Percentiles rank a stretch among this genome's conserved stretches.
phyloP scores from a whole-genome alignment of 2,329 filamentous ascomycete species.

The Daldinia eschscholtzii region DNA sequence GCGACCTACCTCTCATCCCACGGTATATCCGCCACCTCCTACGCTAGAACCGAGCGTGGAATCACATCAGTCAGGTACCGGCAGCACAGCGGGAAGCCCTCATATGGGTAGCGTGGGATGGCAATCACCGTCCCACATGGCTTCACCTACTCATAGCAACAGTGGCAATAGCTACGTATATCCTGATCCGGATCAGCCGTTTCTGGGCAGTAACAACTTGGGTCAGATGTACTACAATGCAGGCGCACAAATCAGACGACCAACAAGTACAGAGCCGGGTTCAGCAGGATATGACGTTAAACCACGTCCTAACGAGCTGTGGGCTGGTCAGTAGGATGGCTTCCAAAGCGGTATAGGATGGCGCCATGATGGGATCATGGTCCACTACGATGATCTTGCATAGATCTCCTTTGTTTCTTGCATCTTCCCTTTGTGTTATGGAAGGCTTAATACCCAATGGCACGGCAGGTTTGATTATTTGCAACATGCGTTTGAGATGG shows the following conservation, averaged over 20 bases:
- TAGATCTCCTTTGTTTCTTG: slow-evolving; percentile 46
- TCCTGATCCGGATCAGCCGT: slow-evolving; percentile 82
- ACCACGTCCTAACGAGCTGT: slow-evolving; percentile 59
- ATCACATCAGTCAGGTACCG: slow-evolving; percentile 74
- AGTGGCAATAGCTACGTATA: slow-evolving; percentile 78
- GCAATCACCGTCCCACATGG: slow-evolving; percentile 84
- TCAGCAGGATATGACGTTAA: slow-evolving; percentile 72
- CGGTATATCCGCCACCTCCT: slow-evolving; percentile 82
- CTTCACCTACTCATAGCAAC: slow-evolving; percentile 75
- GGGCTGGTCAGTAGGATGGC: slow-evolving; percentile 57
- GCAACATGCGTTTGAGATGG: slow-evolving; percentile 33
- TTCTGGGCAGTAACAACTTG: slow-evolving; percentile 67
- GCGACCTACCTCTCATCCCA: slow-evolving; percentile 87
- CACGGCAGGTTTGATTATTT: slow-evolving; percentile 42
- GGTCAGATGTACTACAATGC: slow-evolving; percentile 80
- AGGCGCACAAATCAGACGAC: slow-evolving; percentile 72
- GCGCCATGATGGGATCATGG: not conserved
- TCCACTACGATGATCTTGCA: slow-evolving; percentile 4
- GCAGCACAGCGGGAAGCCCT: slow-evolving; percentile 84
- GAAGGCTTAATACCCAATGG: slow-evolving; percentile 48
- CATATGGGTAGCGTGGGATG: slow-evolving; percentile 86
- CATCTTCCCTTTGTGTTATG: slow-evolving; percentile 42
- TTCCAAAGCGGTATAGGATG: not conserved
- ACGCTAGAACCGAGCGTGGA: slow-evolving; percentile 89
- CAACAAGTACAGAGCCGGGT: slow-evolving; percentile 78